Base-by-base conservation (phyloP, 2,329 filamentous ascomycete genomes). In the Leptosphaerulina australis region DNA sequence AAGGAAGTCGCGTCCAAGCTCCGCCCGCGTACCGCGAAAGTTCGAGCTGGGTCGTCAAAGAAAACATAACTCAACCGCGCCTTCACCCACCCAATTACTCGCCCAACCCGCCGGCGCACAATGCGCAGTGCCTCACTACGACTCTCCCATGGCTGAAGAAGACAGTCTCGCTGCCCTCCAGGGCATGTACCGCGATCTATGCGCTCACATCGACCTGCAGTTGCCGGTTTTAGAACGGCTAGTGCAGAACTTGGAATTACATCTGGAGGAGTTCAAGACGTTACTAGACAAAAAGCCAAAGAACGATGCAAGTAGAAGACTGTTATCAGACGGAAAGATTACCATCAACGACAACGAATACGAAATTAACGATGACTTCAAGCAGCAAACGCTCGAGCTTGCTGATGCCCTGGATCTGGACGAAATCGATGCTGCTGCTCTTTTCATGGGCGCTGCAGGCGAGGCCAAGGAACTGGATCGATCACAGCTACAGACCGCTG, bases 331-430 rank as follows among this genome's bases (percentile, higher is more conserved):
- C 94, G 91, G 90, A 50, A 92, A 89, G 69, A 80, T 97, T 60
- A 84, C 78, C 25, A 76, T 96, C 50, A 83, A 83, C 61, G 87
- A 86, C 55, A 81, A 84, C 25, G 84, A 92, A 64, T 97, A 91
- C 72, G 78, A 81, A 17, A 79, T 99, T 76, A 97, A 96, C 74
- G 83, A 89, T 47, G 86, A 91, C 55, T 97, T 99, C 74, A 86
- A 93, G 67, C 88, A 96, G 72, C 85, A 88, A 60, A 84, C 86
- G 18, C 79, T 96, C 24, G 84, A 90, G 63, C 80, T 99, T 28
- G 89, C 93, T 46, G 92, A 97, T 72, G 90, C 91, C 61, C 80
- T 97, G 55, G 87, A 96, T 64, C 80, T 99, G 43, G 92, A 99
- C 74, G 95, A 99, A 74, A 71, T 96, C 49, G 84, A 94, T 63